Evolutionary conservation across 495 filamentous ascomycete species (phyloP).

Genomic region (Penicillium simplicissimum): DNA sequence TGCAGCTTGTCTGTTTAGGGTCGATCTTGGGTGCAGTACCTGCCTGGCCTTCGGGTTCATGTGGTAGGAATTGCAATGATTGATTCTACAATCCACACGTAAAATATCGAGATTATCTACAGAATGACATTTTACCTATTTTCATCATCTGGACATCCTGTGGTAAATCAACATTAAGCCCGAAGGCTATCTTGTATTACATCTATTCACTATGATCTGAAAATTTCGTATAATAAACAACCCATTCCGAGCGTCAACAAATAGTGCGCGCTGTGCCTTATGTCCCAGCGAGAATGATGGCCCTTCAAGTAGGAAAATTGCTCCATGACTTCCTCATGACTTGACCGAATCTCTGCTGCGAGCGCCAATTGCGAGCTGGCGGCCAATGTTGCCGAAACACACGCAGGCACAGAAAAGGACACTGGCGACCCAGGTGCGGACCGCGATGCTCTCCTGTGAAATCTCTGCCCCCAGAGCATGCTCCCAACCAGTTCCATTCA

Average conservation of each 20-base stretch:
- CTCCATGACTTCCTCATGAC: slow-evolving; percentile 15
- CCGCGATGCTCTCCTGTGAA: slow-evolving; percentile 74
- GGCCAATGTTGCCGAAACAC: slow-evolving; percentile 94
- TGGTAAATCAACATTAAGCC: background rate
- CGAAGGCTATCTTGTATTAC: slow-evolving; percentile 15
- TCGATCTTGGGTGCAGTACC: slow-evolving; percentile 72
- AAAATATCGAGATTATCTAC: background rate
- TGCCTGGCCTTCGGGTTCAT: slow-evolving; percentile 39
- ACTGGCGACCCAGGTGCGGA: slow-evolving; percentile 83
- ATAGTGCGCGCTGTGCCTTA: background rate
- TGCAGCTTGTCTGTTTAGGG: slow-evolving; percentile 38
- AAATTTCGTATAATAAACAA: slow-evolving; percentile 5
- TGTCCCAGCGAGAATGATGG: background rate
- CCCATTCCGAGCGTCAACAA: background rate
- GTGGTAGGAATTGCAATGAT: slow-evolving; percentile 70
- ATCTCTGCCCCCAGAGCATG: slow-evolving; percentile 55
- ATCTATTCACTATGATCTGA: slow-evolving; percentile 12
- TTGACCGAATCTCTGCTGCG: slow-evolving; percentile 22
- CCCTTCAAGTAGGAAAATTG: background rate
- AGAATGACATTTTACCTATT: background rate
- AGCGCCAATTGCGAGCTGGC: slow-evolving; percentile 63
- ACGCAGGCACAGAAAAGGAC: slow-evolving; percentile 92
- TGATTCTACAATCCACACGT: slow-evolving; percentile 54
- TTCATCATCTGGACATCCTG: too few relatives aligned
- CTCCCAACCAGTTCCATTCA: slow-evolving; percentile 38